Conservation (phyloP, 2,329 filamentous ascomycete genomes). For the Talaromyces sp. region DNA sequence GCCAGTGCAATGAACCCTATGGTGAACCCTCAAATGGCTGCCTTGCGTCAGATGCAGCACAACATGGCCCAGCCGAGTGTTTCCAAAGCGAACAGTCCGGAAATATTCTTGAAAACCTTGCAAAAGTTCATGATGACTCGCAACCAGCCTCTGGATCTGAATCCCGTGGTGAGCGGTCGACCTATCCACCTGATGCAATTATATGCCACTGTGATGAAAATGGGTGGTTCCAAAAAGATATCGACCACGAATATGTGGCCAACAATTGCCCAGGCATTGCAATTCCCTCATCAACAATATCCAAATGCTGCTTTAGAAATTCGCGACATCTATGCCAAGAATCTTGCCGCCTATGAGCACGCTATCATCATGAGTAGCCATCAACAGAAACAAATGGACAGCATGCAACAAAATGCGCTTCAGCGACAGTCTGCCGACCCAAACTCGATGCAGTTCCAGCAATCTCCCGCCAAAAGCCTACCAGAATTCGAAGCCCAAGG, state of each 20-base stretch:
- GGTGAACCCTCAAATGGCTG: conserved; percentile 41
- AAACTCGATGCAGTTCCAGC: conserved; percentile 44
- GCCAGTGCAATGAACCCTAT: conserved; percentile 35
- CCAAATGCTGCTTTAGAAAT: conserved; percentile 67
- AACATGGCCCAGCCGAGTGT: conserved; percentile 42
- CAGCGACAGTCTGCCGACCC: conserved; percentile 38
- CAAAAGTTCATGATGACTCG: conserved; percentile 72
- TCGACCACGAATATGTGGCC: conserved; percentile 69
- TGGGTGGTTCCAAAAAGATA: conserved; percentile 72
- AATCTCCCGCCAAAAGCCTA: conserved; percentile 48
- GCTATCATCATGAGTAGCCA: conserved; percentile 38
- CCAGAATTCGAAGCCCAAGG: conserved; percentile 41
- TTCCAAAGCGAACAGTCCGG: conserved; percentile 48
- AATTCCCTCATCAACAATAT: conserved; percentile 59
- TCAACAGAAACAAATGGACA: conserved; percentile 43
- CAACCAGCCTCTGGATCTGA: conserved; percentile 68
- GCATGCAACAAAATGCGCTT: conserved; percentile 41
- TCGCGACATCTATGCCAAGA: conserved; percentile 68
- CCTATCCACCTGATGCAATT: conserved; percentile 71
- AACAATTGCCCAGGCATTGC: conserved; percentile 62
- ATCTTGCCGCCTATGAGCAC: conserved; percentile 71
- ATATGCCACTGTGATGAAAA: conserved; percentile 72
- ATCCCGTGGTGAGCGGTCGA: conserved; percentile 69
- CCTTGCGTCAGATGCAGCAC: conserved; percentile 49
- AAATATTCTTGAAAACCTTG: conserved; percentile 72